A percentile compares a stretch with the other conserved stretches of the same genome.
These are phyloP conservation scores for Millerago galiae DNA, from an alignment of 805 yeast genomes.

Conservation along the genomic window DNA sequence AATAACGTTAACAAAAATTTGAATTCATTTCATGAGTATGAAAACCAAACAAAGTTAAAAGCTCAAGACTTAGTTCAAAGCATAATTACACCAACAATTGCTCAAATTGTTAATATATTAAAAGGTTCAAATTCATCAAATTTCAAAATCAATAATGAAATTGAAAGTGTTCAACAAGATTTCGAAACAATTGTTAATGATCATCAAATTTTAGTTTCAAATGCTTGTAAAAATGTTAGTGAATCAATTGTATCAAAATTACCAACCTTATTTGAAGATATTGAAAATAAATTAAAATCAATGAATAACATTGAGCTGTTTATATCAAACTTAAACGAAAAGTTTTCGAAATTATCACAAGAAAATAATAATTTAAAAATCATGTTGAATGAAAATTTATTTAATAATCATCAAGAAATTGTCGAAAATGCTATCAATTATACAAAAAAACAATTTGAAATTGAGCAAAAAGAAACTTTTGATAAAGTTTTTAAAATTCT, in stretches of 20 bases:
- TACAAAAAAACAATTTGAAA: slow-evolving; percentile 13
- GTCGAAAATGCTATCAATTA: slow-evolving; percentile 11
- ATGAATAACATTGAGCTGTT: slow-evolving; percentile 8
- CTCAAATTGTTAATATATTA: slow-evolving; percentile 5
- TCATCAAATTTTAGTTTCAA: slow-evolving; percentile 16
- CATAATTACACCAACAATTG: slow-evolving; percentile 2
- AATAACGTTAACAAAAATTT: slow-evolving; percentile 25
- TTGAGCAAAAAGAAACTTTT: slow-evolving; percentile 16
- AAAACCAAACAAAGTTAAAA: slow-evolving; percentile 14
- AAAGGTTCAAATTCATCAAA: background rate
- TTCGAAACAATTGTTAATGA: slow-evolving; percentile 9
- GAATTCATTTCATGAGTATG: slow-evolving; percentile 18
- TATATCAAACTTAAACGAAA: slow-evolving; percentile 11
- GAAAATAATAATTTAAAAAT: slow-evolving; percentile 21
- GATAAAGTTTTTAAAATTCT: slow-evolving; percentile 17
- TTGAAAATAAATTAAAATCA: slow-evolving; percentile 13
- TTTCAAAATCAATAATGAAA: slow-evolving; percentile 2
- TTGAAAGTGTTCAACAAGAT: slow-evolving; percentile 9
- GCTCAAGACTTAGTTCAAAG: slow-evolving; percentile 11
- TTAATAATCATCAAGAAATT: slow-evolving; percentile 19
- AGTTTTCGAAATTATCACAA: slow-evolving; percentile 18
- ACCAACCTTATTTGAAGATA: slow-evolving; percentile 17
- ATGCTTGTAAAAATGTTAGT: slow-evolving; percentile 20
- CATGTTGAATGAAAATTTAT: slow-evolving; percentile 16
- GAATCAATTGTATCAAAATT: slow-evolving; percentile 17